These are phyloP conservation scores for Lentinus polychrous DNA, from an alignment of 1,284 basidiomycete species.

Conservation along the genomic window DNA sequence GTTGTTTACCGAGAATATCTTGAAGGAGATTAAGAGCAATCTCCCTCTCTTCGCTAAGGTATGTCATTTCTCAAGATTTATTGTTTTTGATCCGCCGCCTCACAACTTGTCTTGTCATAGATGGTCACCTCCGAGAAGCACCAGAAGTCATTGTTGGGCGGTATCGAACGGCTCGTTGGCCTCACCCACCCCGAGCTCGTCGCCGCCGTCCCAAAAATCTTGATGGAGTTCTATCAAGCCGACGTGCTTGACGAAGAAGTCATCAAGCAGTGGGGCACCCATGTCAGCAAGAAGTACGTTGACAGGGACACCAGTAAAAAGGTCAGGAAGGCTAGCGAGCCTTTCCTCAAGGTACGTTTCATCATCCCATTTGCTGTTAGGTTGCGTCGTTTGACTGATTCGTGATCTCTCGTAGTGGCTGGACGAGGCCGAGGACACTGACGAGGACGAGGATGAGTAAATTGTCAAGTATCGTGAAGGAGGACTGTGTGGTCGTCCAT, in stretches of 20 bases:
- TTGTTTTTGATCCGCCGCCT: too few relatives aligned
- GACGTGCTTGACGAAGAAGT: slow-evolving; percentile 94
- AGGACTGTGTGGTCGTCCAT: too few relatives aligned
- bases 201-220: slow-evolving; percentile 76
- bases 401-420: slow-evolving; percentile 35
- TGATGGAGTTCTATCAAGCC: slow-evolving; percentile 93
- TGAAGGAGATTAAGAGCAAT: slow-evolving; percentile 70
- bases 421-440: slow-evolving; percentile 40
- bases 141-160: slow-evolving; percentile 90
- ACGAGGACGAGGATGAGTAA: slow-evolving; percentile 29
- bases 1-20: slow-evolving; percentile 79
- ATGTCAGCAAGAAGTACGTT: slow-evolving; percentile 97
- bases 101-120: slow-evolving; percentile 26
- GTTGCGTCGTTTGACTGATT: background rate
- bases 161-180: slow-evolving; percentile 81
- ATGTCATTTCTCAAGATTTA: slow-evolving; percentile 22
- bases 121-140: slow-evolving; percentile 86
- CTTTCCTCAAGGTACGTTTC: slow-evolving; percentile 72
- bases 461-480: background rate
- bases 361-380: background rate
- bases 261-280: slow-evolving; percentile 90
- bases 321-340: slow-evolving; percentile 91
- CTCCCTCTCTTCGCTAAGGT: slow-evolving; percentile 80
- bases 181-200: slow-evolving; percentile 62
- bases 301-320: slow-evolving; percentile 94